A percentile compares a stretch with the other conserved stretches of the same genome.
Conservation (phyloP, 83 land plant genomes). For the Thuja plicata region DNA sequence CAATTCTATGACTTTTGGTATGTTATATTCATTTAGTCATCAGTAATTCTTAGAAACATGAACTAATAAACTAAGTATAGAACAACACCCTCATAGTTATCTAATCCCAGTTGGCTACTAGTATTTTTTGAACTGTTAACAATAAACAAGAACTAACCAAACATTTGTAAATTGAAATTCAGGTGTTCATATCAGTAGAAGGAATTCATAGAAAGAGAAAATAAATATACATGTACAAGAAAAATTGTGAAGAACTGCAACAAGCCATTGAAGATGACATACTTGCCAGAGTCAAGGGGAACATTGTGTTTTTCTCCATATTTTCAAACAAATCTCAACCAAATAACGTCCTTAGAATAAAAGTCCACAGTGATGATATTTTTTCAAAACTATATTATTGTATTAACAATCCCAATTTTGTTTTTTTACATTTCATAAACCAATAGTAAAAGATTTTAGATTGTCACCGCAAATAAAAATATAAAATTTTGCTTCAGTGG, state of each 20-base stretch:
- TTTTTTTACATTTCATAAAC: neutral
- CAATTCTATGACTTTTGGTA: neutral
- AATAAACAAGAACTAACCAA: neutral
- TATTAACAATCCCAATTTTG: neutral
- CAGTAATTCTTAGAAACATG: neutral
- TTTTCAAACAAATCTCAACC: conserved; percentile 12
- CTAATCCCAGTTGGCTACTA: neutral
- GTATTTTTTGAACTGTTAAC: neutral
- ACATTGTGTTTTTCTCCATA: neutral
- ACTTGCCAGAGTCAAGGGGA: conserved; percentile 73
- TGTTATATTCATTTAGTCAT: neutral
- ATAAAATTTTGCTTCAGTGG: neutral
- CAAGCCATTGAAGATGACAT: conserved; percentile 65
- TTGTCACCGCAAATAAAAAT: neutral
- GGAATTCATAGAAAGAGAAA: neutral
- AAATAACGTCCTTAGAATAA: neutral
- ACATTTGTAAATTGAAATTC: neutral
- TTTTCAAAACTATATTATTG: neutral
- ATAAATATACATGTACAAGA: neutral
- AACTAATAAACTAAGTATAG: neutral
- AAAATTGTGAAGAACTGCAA: conserved; percentile 35
- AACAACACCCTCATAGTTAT: neutral
- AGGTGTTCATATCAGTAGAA: neutral
- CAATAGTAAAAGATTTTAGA: neutral
- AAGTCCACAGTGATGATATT: neutral